Conservation (phyloP, 345 rosid genomes). For the Populus alba region DNA sequence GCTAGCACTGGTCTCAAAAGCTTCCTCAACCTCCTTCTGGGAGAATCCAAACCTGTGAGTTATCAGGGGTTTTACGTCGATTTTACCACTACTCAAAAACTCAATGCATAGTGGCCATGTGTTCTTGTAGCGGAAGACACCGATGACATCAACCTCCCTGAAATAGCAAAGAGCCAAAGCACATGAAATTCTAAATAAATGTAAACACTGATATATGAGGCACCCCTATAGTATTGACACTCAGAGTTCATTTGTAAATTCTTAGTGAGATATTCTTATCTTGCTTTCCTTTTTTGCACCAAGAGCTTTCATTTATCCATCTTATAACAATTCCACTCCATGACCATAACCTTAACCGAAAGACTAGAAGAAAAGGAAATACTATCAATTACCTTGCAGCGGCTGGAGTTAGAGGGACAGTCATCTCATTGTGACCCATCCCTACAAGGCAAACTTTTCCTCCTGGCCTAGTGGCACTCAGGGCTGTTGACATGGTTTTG, state of each 20-base stretch:
- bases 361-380: background rate
- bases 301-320: background rate
- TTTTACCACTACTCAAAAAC: conserved; percentile 68
- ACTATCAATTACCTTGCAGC: conserved; percentile 67
- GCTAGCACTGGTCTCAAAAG: conserved; percentile 79
- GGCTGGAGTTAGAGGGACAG: conserved; percentile 77
- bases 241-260: too few relatives aligned
- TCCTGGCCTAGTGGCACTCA: conserved; percentile 68
- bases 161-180: background rate
- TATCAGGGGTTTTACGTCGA: conserved; percentile 81
- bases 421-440: conserved; percentile 71
- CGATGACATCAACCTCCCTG: conserved; percentile 90
- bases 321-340: too few relatives aligned
- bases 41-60: conserved; percentile 87
- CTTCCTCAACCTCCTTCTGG: conserved; percentile 78
- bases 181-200: background rate
- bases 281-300: background rate
- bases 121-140: conserved; percentile 73
- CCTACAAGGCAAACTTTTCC: conserved; percentile 96
- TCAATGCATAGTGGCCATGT: conserved; percentile 91
- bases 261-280: background rate
- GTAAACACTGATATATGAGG: background rate
- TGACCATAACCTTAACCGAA: too few relatives aligned
- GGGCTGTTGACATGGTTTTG: conserved; percentile 87
- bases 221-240: background rate